Conservation (phyloP, 345 rosid species). For the Trapa bicornis region DNA sequence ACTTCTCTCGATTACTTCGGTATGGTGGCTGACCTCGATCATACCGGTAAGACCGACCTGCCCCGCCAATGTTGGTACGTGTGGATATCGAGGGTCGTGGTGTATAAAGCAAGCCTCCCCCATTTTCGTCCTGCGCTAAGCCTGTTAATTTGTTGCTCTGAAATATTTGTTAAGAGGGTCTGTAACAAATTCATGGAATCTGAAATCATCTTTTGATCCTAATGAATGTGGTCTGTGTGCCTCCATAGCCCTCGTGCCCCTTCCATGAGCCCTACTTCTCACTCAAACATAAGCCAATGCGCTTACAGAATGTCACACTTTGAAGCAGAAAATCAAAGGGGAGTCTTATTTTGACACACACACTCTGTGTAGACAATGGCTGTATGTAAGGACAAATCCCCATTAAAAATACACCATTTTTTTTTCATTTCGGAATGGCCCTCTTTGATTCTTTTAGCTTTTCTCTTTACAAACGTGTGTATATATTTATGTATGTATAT, state of each 20-base stretch:
- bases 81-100: slow-evolving; percentile 4
- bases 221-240: neutral
- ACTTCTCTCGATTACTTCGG: too few species aligned
- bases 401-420: neutral
- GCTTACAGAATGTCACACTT: too few species aligned
- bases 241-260: too few species aligned
- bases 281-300: too few species aligned
- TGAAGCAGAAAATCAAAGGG: too few species aligned
- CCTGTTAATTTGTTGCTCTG: slow-evolving; percentile 8
- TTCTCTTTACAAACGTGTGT: neutral
- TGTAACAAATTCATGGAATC: slow-evolving; percentile 15
- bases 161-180: slow-evolving; percentile 8
- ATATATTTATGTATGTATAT: too few species aligned
- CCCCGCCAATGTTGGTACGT: neutral
- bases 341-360: too few species aligned
- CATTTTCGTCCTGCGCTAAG: neutral
- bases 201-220: neutral
- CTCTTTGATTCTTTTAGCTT: neutral
- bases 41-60: neutral
- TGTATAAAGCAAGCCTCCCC: slow-evolving; percentile 16
- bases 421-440: neutral
- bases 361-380: too few species aligned
- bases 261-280: too few species aligned
- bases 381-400: neutral
- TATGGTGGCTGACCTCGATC: neutral